These are phyloP conservation scores for Cadophora gregata DNA, from an alignment of 2,329 filamentous ascomycete genomes.

Conservation along the genomic window DNA sequence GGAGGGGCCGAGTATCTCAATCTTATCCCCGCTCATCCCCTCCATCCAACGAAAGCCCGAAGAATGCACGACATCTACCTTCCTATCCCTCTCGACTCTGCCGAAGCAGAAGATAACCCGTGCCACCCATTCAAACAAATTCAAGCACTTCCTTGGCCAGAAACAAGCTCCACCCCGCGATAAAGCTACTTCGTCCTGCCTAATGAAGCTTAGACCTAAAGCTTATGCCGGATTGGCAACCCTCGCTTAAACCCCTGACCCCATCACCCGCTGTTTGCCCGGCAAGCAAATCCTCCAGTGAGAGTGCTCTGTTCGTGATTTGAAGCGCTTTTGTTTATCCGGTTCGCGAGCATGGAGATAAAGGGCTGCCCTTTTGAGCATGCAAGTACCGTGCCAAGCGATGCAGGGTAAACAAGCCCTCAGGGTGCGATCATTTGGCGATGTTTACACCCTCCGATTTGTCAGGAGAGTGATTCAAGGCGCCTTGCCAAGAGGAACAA, in stretches of 20 bases:
- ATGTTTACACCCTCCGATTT: constrained; percentile 23
- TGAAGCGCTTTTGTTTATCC: background rate
- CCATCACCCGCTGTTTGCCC: constrained; percentile 4
- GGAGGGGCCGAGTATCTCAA: background rate
- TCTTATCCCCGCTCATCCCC: background rate
- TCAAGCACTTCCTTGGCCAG: constrained; percentile 18
- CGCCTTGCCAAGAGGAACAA: constrained; percentile 2
- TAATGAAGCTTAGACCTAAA: constrained; percentile 20
- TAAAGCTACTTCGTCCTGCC: constrained; percentile 23
- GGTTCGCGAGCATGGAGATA: constrained; percentile 13
- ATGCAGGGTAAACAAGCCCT: constrained; percentile 23
- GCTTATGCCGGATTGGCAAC: constrained; percentile 10
- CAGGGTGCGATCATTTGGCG: constrained; percentile 17
- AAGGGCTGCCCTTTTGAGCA: constrained; percentile 25
- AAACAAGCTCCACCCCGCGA: constrained; percentile 19
- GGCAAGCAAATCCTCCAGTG: background rate
- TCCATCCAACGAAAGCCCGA: background rate
- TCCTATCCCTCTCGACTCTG: constrained; percentile 5
- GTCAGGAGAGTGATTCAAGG: constrained; percentile 3
- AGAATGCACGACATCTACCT: constrained; percentile 15
- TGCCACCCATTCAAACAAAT: constrained; percentile 10
- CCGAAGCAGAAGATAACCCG: constrained; percentile 1
- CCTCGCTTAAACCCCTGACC: background rate
- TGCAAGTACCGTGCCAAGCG: constrained; percentile 25
- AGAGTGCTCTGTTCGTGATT: background rate